A percentile compares a stretch with the other conserved stretches of the same genome.
Evolutionary conservation across 1,284 basidiomycete species (phyloP).

Genomic region (Wallemia mellicola): DNA sequence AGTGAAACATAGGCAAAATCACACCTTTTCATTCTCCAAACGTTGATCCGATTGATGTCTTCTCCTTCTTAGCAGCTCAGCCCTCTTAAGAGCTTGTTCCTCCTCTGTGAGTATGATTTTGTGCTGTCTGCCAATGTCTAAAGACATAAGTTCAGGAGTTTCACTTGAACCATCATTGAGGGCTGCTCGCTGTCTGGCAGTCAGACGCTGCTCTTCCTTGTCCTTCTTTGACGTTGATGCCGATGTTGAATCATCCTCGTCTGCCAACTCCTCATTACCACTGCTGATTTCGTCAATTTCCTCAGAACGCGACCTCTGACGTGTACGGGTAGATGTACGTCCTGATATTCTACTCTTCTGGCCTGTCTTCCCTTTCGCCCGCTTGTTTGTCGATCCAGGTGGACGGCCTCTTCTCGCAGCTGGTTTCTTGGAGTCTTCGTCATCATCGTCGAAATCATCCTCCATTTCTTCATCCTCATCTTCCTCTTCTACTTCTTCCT

Average conservation of each 20-base stretch:
- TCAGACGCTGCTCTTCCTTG: constrained; percentile 16
- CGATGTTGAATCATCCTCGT: neutral
- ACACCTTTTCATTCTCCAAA: constrained; percentile 71
- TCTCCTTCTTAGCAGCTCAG: constrained; percentile 58
- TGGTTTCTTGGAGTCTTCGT: neutral
- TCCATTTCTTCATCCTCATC: neutral
- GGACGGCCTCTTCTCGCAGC: neutral
- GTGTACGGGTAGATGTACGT: neutral
- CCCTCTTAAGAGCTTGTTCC: constrained; percentile 45
- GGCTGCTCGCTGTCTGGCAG: constrained; percentile 33
- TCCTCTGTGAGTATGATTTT: constrained; percentile 53
- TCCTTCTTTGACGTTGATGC: neutral
- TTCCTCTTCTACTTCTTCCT: neutral
- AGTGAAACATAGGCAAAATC: no score
- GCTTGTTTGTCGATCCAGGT: neutral
- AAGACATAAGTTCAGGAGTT: constrained; percentile 28
- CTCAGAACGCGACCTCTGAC: neutral
- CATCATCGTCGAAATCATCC: neutral
- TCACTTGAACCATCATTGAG: constrained; percentile 26
- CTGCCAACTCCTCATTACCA: constrained; percentile 8
- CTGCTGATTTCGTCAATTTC: neutral
- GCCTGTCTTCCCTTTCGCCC: neutral
- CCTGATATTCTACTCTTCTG: no score
- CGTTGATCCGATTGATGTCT: constrained; percentile 66
- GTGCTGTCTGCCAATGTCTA: constrained; percentile 22